Base-by-base conservation (phyloP, 768 basidiomycete species). In the Leccinum imitatum region DNA sequence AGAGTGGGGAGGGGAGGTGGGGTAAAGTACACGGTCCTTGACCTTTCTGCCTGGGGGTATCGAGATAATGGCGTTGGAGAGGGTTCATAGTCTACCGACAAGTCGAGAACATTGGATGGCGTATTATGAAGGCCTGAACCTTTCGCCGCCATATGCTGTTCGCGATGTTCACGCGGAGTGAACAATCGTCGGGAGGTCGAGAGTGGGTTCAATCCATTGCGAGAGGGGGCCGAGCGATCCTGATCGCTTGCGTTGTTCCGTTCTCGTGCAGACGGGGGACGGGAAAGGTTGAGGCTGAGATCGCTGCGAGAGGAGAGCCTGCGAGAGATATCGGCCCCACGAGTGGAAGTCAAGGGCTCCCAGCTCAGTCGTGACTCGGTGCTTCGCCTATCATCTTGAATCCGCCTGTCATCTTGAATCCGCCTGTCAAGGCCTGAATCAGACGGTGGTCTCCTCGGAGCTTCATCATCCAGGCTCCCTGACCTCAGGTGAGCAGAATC, bases 1-100 rank as follows among this genome's bases (percentile, higher is more conserved):
- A 87, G 78, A 23, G 78, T 76, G 1, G 86, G 81, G 2, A 87
- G 75, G 0, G 87, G 84, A 47, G 83, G 81, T 0, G 87, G 84
- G 3, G 87, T 83, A 2, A 80, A 63, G 23, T 87, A 67, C 8
- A 82, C 72, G 3, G 84, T 75, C 51, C 80, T 79, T 17, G 74
- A 71, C 35, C 80, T 79, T n/a, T 82, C 82, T 6, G 25, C 59
- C 17, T 50, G 68, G 25, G 69, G 66, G 30, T 71, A 67, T 46
- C 80, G 74, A 14, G 78, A 71, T 3, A 66, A 71, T 3, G 81
- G 80, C 5, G 80, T 82, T 0, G 81, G 80, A 8, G 80, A 82
- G 1, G 80, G 81, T 2, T 80, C 81, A 53, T 79, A 74, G 33
- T 74, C 73, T 14, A 68, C 61, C 6, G 74, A 63, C 10, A 71